phyloP scores from a whole-genome alignment of 805 yeast genomes.

The Myxozyma nipponensis region DNA sequence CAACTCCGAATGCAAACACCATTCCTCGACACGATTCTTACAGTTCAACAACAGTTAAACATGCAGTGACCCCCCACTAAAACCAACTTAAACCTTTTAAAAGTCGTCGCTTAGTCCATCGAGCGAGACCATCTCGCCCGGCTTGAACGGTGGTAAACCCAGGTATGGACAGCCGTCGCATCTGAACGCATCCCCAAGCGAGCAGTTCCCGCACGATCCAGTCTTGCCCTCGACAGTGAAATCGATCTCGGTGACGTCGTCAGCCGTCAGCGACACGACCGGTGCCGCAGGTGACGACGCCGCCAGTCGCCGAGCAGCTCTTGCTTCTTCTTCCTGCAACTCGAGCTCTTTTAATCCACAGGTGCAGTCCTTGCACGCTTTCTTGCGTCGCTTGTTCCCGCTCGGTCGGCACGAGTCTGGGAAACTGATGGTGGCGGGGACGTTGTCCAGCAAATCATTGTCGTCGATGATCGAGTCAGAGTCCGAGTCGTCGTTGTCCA shows the following conservation, averaged over 20 bases:
- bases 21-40: no score
- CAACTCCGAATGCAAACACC: no score
- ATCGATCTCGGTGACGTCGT: constrained; percentile 85
- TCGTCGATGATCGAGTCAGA: constrained; percentile 57
- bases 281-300: constrained; percentile 39
- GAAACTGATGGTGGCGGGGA: constrained; percentile 35
- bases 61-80: not conserved
- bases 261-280: constrained; percentile 52
- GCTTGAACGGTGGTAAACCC: constrained; percentile 97
- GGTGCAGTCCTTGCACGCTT: constrained; percentile 97
- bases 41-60: no score
- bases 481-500: constrained; percentile 42
- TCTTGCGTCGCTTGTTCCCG: constrained; percentile 54
- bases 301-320: constrained; percentile 34
- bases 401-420: constrained; percentile 25
- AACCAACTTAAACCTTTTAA: not conserved
- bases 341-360: constrained; percentile 93
- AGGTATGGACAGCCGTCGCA: constrained; percentile 98
- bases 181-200: constrained; percentile 96
- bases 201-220: constrained; percentile 90
- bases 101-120: constrained; percentile 40
- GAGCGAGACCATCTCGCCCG: constrained; percentile 84
- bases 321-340: constrained; percentile 45
- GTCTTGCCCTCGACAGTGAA: constrained; percentile 96
- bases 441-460: constrained; percentile 47